A percentile compares a stretch with the other conserved stretches of the same genome.
phyloP scores from a whole-genome alignment of 2,329 filamentous ascomycete species.

The Fusarium sp. region DNA sequence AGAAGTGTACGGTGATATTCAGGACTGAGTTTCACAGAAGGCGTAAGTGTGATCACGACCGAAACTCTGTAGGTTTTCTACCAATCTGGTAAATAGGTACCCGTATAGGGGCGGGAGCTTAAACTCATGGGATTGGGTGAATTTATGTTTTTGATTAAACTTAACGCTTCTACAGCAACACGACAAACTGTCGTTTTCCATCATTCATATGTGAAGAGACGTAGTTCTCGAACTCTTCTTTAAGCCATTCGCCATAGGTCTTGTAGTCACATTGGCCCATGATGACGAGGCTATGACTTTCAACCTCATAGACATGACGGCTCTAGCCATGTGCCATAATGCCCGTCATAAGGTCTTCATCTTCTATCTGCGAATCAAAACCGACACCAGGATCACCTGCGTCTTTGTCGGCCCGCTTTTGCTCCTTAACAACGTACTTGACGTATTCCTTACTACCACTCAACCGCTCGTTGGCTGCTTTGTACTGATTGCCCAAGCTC shows the following conservation, averaged over 20 bases:
- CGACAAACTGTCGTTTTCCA: conserved; percentile 18
- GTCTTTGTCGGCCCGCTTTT: conserved; percentile 60
- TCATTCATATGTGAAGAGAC: conserved; percentile 16
- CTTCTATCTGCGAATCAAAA: conserved; percentile 63
- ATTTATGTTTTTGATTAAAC: conserved; percentile 7
- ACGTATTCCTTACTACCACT: conserved; percentile 68
- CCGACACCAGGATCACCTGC: conserved; percentile 50
- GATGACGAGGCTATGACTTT: background rate
- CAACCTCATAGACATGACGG: background rate
- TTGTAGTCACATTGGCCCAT: background rate
- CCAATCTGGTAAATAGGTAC: background rate
- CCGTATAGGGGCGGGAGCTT: background rate
- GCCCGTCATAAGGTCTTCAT: conserved; percentile 71
- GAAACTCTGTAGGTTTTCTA: background rate
- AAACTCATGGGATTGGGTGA: background rate
- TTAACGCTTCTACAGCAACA: conserved; percentile 2
- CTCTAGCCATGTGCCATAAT: conserved; percentile 42
- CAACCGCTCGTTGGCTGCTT: conserved; percentile 65
- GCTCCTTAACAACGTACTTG: conserved; percentile 58
- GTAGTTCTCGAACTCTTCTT: background rate
- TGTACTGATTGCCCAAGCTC: conserved; percentile 59
- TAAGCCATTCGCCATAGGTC: background rate
- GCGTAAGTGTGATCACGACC: background rate
- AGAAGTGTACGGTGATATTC: background rate
- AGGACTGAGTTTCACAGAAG: background rate